These are phyloP conservation scores for Lentinula sp. DNA, from an alignment of 768 basidiomycete species.

Conservation along the genomic window DNA sequence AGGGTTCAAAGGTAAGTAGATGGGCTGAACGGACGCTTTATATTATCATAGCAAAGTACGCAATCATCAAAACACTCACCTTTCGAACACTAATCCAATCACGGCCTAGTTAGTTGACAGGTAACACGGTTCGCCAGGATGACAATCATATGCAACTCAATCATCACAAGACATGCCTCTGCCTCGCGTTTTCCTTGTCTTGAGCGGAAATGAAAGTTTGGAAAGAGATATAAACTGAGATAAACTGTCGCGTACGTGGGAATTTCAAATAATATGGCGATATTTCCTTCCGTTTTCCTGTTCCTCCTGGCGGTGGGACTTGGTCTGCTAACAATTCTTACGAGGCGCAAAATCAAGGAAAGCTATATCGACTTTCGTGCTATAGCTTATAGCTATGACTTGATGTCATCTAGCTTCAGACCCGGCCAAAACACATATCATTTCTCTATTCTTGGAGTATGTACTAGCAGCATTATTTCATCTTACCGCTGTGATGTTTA, in stretches of 20 bases:
- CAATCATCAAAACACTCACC: too few relatives aligned
- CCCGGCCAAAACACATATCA: slow-evolving; percentile 10
- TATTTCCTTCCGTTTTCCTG: background rate
- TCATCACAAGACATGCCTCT: too few relatives aligned
- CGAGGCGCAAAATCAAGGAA: background rate
- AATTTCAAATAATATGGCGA: background rate
- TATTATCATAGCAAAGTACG: too few relatives aligned
- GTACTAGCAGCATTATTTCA: background rate
- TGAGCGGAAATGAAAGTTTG: too few relatives aligned
- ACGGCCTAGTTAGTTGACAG: background rate
- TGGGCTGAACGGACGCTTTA: too few relatives aligned
- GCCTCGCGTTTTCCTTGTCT: too few relatives aligned
- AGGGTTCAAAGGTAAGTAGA: too few relatives aligned
- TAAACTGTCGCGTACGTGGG: too few relatives aligned
- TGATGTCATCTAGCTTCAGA: slow-evolving; percentile 3
- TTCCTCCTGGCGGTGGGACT: background rate
- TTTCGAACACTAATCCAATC: too few relatives aligned
- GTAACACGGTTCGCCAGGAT: background rate
- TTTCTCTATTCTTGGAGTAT: slow-evolving; percentile 12
- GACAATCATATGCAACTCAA: too few relatives aligned
- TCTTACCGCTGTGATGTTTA: background rate
- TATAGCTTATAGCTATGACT: background rate
- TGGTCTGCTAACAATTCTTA: background rate
- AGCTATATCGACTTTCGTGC: background rate
- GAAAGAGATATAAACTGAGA: too few relatives aligned